These are phyloP conservation scores for Eragrostis tef DNA, from an alignment of 202 grass and related monocot species.

Conservation along the genomic window DNA sequence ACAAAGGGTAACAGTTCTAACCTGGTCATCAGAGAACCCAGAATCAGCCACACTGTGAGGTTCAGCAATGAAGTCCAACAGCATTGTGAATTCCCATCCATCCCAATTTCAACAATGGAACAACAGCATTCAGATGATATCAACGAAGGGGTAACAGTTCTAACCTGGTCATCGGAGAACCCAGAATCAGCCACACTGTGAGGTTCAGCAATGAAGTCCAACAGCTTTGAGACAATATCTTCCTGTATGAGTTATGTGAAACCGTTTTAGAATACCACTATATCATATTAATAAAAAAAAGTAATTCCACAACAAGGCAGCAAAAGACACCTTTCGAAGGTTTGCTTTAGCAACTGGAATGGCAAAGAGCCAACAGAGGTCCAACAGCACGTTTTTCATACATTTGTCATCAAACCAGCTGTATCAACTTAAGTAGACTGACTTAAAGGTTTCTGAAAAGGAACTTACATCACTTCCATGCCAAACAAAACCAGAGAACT, in stretches of 20 bases:
- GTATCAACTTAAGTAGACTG: constrained; percentile 1
- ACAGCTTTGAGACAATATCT: constrained; percentile 80
- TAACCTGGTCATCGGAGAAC: constrained; percentile 68
- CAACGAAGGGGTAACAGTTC: constrained; percentile 37
- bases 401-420: constrained; percentile 71
- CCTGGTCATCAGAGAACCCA: constrained; percentile 64
- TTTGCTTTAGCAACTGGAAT: constrained; percentile 79
- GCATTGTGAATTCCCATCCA: constrained; percentile 17
- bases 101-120: constrained; percentile 36
- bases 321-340: constrained; percentile 70
- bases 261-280: constrained; percentile 39
- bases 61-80: constrained; percentile 95
- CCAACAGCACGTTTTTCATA: constrained; percentile 74
- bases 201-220: constrained; percentile 97
- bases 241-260: constrained; percentile 65
- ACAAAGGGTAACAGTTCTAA: constrained; percentile 44
- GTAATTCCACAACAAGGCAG: constrained; percentile 36
- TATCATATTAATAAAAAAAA: constrained; percentile 24
- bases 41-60: constrained; percentile 65
- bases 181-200: constrained; percentile 55
- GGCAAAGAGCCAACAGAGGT: constrained; percentile 81
- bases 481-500: constrained; percentile 99
- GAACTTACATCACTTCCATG: constrained; percentile 97
- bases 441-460: constrained; percentile 20
- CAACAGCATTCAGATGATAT: constrained; percentile 35